Base-by-base conservation (phyloP, 768 basidiomycete species). In the Guyanaporus albipodus region DNA sequence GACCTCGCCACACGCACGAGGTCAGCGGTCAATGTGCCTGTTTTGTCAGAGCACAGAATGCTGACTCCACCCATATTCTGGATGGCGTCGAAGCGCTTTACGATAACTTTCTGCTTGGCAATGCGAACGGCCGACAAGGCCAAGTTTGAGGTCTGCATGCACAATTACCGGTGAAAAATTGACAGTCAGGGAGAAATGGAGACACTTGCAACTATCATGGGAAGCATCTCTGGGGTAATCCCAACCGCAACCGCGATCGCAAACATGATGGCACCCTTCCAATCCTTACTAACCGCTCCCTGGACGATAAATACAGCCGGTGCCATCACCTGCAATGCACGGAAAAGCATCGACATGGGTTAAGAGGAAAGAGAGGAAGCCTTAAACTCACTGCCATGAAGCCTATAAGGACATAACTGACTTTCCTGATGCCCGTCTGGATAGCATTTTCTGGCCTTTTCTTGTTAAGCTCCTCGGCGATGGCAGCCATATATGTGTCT, bases 21-120 rank as follows among this genome's bases (percentile, higher is more conserved):
- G 49, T 66, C 64, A 31, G 60, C 63, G 8, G 78, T 79, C 24
- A 79, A 59, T 14, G 82, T 85, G 21, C 82, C 82, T 1, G 82
- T 85, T 62, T 83, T 83, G 61, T 85, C 82, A 19, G 78, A 80
- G 59, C 82, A 83, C 42, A 74, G 59, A 39, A 73, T 57, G 44
- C 66, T 68, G 22, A 84, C 79, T 8, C 74, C 78, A 10, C 80
- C 78, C 32, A 85, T 59, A 40, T 75, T 79, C 57, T 84, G 81
- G 50, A 84, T 70, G 12, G 82, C 80, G 52, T 83, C 80, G 50
- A 85, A 73, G 43, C 78, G 74, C 27, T 80, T 72, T 14, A 83
- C 79, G 46, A 85, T 75, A 27, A 82, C 82, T 50, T 82, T 73
- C 56, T 80, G 69, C 35, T 63, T 70, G 3, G 78, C 79, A 60